Conservation (phyloP, 1,139 yeast species). For the Yamadazyma conglobata region DNA sequence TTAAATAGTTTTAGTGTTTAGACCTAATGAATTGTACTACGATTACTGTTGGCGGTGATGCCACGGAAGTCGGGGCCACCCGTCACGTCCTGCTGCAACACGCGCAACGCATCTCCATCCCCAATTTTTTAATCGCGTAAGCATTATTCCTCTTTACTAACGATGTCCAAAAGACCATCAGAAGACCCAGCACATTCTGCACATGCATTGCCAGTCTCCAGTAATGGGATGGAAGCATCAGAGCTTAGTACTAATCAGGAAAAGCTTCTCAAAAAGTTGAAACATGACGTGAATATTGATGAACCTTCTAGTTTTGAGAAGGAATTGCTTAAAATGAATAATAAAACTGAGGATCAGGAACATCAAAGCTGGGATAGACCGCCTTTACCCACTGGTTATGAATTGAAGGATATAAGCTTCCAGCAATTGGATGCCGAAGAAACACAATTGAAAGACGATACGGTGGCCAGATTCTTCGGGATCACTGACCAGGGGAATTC, state of each 20-base stretch:
- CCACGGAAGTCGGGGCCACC: too few species aligned
- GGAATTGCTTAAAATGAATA: slow-evolving; percentile 55
- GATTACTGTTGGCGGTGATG: too few species aligned
- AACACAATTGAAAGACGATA: slow-evolving; percentile 52
- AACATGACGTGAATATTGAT: slow-evolving; percentile 14
- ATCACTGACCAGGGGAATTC: slow-evolving; percentile 86
- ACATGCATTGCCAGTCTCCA: slow-evolving; percentile 43
- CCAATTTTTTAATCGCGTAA: too few species aligned
- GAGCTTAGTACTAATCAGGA: slow-evolving; percentile 27
- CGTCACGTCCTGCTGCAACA: too few species aligned
- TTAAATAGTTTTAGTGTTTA: slow-evolving; percentile 5
- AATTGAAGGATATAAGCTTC: slow-evolving; percentile 61
- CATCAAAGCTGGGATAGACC: slow-evolving; percentile 67
- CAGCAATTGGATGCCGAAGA: slow-evolving; percentile 98
- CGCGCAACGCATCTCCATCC: too few species aligned
- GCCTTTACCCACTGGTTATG: slow-evolving; percentile 45
- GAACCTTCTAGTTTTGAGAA: slow-evolving; percentile 65
- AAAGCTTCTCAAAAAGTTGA: slow-evolving; percentile 34
- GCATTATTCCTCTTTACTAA: too few species aligned
- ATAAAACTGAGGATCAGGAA: slow-evolving; percentile 29
- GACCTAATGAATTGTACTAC: too few species aligned
- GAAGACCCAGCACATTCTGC: slow-evolving; percentile 26
- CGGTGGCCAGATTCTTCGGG: slow-evolving; percentile 83
- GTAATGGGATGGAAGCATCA: slow-evolving; percentile 25
- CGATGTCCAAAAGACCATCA: slow-evolving; percentile 14